phyloP scores from a whole-genome alignment of 345 rosid genomes.

The Streptanthus diversifolius region DNA sequence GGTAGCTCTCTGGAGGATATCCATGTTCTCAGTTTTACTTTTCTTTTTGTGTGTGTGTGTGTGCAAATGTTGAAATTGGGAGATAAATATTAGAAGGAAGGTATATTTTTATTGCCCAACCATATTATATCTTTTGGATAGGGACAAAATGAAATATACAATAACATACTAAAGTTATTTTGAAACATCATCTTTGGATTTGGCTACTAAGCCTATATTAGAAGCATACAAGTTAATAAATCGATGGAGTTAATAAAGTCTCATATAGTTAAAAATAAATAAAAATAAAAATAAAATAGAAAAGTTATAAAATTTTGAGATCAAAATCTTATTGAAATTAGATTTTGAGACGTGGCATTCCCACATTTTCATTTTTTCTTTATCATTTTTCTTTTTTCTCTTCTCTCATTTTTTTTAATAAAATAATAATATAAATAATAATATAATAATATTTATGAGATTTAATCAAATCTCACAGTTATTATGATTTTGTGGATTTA shows the following conservation, averaged over 20 bases:
- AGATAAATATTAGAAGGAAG: neutral
- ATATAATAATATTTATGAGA: too few species aligned
- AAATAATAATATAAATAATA: too few species aligned
- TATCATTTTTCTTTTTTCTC: too few species aligned
- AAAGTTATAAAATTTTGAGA: too few species aligned
- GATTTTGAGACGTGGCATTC: too few species aligned
- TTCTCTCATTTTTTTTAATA: too few species aligned
- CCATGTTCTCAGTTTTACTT: conserved; percentile 26
- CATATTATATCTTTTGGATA: neutral
- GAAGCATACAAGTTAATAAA: conserved; percentile 2
- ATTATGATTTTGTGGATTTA: too few species aligned
- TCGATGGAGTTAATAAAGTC: neutral
- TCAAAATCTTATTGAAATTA: too few species aligned
- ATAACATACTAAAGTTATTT: neutral
- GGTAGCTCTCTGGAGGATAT: conserved; percentile 36
- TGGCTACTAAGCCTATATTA: neutral
- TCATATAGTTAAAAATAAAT: too few species aligned
- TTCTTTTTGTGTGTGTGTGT: neutral
- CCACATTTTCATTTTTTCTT: too few species aligned
- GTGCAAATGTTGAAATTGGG: neutral
- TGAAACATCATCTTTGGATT: conserved; percentile 5
- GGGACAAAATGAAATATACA: conserved; percentile 1
- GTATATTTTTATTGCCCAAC: neutral
- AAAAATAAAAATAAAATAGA: too few species aligned
- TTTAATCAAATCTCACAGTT: too few species aligned